Evolutionary conservation across 1,284 basidiomycete genomes (phyloP), one percentile per base, ranked within the genome.

Genomic region (Irpex lacteus): DNA sequence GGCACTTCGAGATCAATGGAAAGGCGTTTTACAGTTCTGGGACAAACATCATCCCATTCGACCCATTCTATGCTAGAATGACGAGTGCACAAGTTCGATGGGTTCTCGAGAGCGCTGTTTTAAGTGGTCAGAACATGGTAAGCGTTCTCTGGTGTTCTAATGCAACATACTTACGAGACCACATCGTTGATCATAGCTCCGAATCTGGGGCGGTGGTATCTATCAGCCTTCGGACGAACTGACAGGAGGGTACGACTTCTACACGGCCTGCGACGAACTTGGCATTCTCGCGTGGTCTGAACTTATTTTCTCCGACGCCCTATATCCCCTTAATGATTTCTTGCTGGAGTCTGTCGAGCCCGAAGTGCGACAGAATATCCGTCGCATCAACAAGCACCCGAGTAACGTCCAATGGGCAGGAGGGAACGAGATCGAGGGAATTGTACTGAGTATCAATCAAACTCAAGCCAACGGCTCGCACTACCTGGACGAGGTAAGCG

Each of bases 241-340:
- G 38, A 82, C 82, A 2, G 85, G 84, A 32, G 78, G 80, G 5
- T 86, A 87, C 69, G 79, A 84, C 66, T 84, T 88, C 66, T 85
- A 87, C 71, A 79, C 82, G 1, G 70, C 83, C 26, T 88, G 85
- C 70, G 87, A 89, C 70, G 85, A 87, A 69, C 76, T 87, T 0
- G 87, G 87, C 5, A 84, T 88, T 65, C 74, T 89, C 57, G 85
- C 81, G 2, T 89, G 87, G 87, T 85, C 85, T 2, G 87, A 89
- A 69, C 80, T 86, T 60, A 85, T 86, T 60, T 88, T 88, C 73
- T 87, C 86, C 1, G 85, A 87, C 65, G 76, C 83, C 1, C 68
- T 85, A n/a, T 85, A 83, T 67, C 83, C 86, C 0, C 80, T 84
- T 69, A 82, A 88, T 61, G 75, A 78, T 65, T 86, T 82, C 67